Base-by-base conservation (phyloP, 108 stramenopile genomes). In the Cyclotella kingstonii region DNA sequence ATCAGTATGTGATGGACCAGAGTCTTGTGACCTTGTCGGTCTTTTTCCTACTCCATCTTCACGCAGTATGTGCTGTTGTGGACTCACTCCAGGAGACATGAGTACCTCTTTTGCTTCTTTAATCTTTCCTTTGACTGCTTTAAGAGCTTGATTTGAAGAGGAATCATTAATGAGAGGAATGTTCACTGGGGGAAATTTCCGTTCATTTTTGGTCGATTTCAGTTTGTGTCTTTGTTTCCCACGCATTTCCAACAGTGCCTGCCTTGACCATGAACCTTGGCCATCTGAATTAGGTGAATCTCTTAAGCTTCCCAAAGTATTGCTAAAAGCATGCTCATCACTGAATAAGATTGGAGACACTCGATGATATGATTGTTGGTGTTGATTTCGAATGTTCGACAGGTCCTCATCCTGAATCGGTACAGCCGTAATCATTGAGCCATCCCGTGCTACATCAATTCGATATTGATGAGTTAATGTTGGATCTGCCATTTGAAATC, bases 351-450 rank as follows among this genome's bases (percentile, higher is more conserved):
- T 56, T 11, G 70, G 70, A 15, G 70, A 72, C 9, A 49, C 3
- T 4, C 54, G 45, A 15, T 44, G 54, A 19, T n/a, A 49, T 49
- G n/a, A 52, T 30, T 52, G 0, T 51, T 51, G 4, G 10, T 51
- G 3, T 8, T 27, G 15, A 28, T 28, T 51, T 10, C 5, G n/a
- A 9, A 36, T 9, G 7, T 36, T 7, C 9, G 36, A 36, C 9
- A 36, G 17, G 33, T 39, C 8, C 12, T 42, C 54, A 35, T 29
- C 27, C 18, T 33, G 53, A 31, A 71, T 57, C 11, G 70, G 70
- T 25, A 72, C 49, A 0, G 70, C 70, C 29, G 62, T 57, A 15
- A 72, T 72, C 70, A 72, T 72, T 29, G 62, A 63, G 0, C 70
- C 70, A 58, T 72, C 70, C 28, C 41, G 56, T 4, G 70, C 52